Evolutionary conservation across 306 rosid genomes (phyloP).

Genomic region (Acmispon strigosus): DNA sequence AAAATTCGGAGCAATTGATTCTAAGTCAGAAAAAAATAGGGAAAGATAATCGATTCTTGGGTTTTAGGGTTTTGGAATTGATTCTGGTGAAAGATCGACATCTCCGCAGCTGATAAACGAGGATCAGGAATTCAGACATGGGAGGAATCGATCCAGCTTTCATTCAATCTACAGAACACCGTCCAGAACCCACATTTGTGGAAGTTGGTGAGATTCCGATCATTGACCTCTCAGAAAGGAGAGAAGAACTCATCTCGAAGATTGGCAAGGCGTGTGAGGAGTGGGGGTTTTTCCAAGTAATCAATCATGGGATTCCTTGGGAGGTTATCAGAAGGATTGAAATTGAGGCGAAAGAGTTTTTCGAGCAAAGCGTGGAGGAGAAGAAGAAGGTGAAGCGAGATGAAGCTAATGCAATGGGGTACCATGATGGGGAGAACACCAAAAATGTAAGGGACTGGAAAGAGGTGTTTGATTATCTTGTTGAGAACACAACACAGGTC

Average conservation of each 20-base stretch:
- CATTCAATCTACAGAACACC: conserved; percentile 55
- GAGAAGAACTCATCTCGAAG: conserved; percentile 19
- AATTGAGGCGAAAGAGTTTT: conserved; percentile 41
- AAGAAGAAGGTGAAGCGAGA: conserved; percentile 56
- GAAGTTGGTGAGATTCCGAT: conserved; percentile 28
- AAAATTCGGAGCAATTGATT: no score
- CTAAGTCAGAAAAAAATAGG: no score
- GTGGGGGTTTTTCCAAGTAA: conserved; percentile 84
- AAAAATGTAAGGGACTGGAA: conserved; percentile 88
- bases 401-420: conserved; percentile 57
- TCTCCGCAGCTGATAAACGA: background rate
- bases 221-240: conserved; percentile 20
- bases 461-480: conserved; percentile 71
- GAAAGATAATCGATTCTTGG: no score
- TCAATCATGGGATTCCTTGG: conserved; percentile 62
- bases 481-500: conserved; percentile 26
- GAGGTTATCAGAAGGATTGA: conserved; percentile 27
- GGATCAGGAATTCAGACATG: conserved; percentile 22
- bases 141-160: conserved; percentile 60
- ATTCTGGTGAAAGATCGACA: no score
- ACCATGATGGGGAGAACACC: conserved; percentile 61
- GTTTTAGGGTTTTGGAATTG: no score
- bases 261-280: conserved; percentile 58
- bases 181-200: conserved; percentile 29
- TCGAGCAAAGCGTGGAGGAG: conserved; percentile 26